Base-by-base conservation (phyloP, 2,329 filamentous ascomycete species). In the Paecilomyces sp. region DNA sequence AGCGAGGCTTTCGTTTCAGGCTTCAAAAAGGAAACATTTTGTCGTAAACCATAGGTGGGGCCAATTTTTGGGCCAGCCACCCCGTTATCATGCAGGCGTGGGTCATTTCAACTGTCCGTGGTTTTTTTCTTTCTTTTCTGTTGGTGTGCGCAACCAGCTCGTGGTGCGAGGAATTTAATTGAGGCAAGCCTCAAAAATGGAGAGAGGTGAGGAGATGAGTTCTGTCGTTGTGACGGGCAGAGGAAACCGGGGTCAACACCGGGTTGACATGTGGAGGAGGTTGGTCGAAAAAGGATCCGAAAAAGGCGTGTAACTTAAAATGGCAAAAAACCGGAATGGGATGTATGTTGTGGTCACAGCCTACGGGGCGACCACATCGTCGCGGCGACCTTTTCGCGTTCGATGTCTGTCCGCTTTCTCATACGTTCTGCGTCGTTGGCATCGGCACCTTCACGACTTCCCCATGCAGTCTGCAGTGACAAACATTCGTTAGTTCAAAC, bases 401-500 rank as follows among this genome's bases (percentile, higher is more conserved):
- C 72, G 58, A 65, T 67, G 63, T 71, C 71, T 56, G 72, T 73
- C 57, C 70, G 72, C 63, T 72, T 74, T 63, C 74, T 84, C 79
- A 90, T 86, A 70, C 89, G 87, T 66, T 86, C 82, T 64, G 83
- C 83, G 75, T 95, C 89, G 75, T 95, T 89, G 66, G 88, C 84
- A 76, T 97, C 92, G 71, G 91, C 92, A 68, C 94, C 92, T 68
- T 91, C 90, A 76, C 92, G 88, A 77, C 91, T 96, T 71, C 92
- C 92, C 92, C 92, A 97, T 57, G 92, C 93, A 53, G 92, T 97
- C 92, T 97, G 72, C 60, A 57, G 54, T 61, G 56, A 54, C 57
- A 25, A 34, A 64, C 54, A 67, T 18, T 47, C 41, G 41, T 47
- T 47, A 47, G 41, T 18, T 47, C 41, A 18, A 54, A 54, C 57